Percentiles rank a stretch among this genome's conserved stretches.
Evolutionary conservation across 2,329 filamentous ascomycete species (phyloP).

Genomic region (Paracorniculantispora psalliotae): DNA sequence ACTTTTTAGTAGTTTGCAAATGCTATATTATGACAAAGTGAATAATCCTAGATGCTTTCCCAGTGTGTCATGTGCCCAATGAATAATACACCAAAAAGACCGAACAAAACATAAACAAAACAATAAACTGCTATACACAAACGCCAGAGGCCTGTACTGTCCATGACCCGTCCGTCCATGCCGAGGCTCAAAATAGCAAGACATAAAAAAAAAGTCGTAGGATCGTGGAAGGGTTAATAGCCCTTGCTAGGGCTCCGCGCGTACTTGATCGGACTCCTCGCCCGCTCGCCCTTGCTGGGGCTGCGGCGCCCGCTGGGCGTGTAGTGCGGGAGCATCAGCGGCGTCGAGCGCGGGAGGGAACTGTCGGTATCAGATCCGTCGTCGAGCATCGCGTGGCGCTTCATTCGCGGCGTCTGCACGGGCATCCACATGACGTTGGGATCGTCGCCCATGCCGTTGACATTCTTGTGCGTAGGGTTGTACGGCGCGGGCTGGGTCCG

Average conservation of each 20-base stretch:
- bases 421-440: constrained; percentile 45
- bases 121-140: background rate
- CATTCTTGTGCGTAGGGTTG: constrained; percentile 20
- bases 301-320: constrained; percentile 44
- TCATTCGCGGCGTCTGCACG: constrained; percentile 43
- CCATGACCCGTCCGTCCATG: background rate
- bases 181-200: background rate
- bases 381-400: constrained; percentile 38
- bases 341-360: constrained; percentile 39
- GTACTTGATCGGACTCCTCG: constrained; percentile 44
- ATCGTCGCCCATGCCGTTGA: constrained; percentile 28
- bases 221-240: constrained; percentile 25
- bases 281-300: constrained; percentile 46
- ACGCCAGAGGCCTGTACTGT: background rate
- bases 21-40: background rate
- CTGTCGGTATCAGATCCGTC: constrained; percentile 49
- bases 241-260: constrained; percentile 35
- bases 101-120: background rate
- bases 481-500: constrained; percentile 19
- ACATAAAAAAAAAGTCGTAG: background rate
- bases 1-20: background rate
- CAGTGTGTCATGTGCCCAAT: background rate
- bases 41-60: background rate
- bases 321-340: constrained; percentile 38
- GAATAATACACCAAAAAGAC: background rate